A percentile compares a stretch with the other conserved stretches of the same genome.
phyloP scores from a whole-genome alignment of 2,329 filamentous ascomycete species.

The Epichloe typhina region DNA sequence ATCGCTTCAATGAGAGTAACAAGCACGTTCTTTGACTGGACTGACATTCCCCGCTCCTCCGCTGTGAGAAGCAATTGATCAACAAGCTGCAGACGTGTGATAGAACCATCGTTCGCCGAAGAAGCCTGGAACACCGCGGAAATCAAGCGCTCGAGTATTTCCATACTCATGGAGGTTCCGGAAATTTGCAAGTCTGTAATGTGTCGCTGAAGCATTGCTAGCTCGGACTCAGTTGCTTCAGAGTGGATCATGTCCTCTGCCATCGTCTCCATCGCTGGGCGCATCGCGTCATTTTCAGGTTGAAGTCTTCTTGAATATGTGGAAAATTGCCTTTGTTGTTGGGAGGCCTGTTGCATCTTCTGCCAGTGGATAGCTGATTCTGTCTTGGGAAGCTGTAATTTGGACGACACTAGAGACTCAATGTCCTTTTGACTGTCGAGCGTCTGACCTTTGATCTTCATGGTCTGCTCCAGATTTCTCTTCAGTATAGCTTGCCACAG shows the following conservation, averaged over 20 bases:
- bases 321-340: slow-evolving; percentile 22
- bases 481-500: slow-evolving; percentile 35
- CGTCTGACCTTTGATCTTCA: slow-evolving; percentile 17
- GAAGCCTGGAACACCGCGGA: slow-evolving; percentile 21
- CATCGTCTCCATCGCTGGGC: background rate
- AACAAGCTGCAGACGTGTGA: slow-evolving; percentile 24
- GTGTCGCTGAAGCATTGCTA: slow-evolving; percentile 14
- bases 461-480: slow-evolving; percentile 18
- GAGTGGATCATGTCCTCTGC: background rate
- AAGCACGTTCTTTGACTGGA: slow-evolving; percentile 35
- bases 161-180: slow-evolving; percentile 22
- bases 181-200: slow-evolving; percentile 26
- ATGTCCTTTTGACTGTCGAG: slow-evolving; percentile 14
- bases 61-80: slow-evolving; percentile 31
- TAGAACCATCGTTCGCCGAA: slow-evolving; percentile 9
- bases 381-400: slow-evolving; percentile 19
- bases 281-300: background rate
- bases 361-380: slow-evolving; percentile 22
- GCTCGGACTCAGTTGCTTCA: slow-evolving; percentile 1
- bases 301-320: slow-evolving; percentile 16
- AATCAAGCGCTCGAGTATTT: slow-evolving; percentile 25
- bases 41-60: slow-evolving; percentile 29
- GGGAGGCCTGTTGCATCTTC: slow-evolving; percentile 20
- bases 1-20: slow-evolving; percentile 31
- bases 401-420: slow-evolving; percentile 17